Evolutionary conservation across 257 asterid species (phyloP).

Genomic region (Orobanche coerulescens): DNA sequence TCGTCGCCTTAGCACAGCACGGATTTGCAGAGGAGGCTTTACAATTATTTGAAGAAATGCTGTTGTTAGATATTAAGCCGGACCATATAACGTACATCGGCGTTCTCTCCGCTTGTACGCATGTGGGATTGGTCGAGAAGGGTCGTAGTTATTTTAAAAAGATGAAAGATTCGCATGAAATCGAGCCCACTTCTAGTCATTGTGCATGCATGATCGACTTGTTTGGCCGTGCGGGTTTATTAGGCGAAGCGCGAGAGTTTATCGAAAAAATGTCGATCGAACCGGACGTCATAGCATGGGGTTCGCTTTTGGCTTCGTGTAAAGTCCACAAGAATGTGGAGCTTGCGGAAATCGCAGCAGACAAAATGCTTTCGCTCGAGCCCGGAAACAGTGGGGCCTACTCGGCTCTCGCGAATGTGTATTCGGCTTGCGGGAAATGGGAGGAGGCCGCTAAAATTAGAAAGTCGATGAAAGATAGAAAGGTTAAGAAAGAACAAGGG

Average conservation of each 20-base stretch:
- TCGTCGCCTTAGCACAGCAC: conserved; percentile 75
- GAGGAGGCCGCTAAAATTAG: conserved; percentile 67
- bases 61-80: conserved; percentile 43
- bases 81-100: conserved; percentile 85
- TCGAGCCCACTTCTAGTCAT: conserved; percentile 64
- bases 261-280: conserved; percentile 54
- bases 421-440: conserved; percentile 79
- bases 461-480: conserved; percentile 72
- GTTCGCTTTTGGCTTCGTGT: conserved; percentile 81
- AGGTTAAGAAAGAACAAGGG: conserved; percentile 88
- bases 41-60: conserved; percentile 56
- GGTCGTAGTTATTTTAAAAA: conserved; percentile 61
- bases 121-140: conserved; percentile 65
- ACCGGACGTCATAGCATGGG: conserved; percentile 86
- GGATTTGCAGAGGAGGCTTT: conserved; percentile 72
- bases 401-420: conserved; percentile 76
- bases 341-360: conserved; percentile 67
- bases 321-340: conserved; percentile 58
- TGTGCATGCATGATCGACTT: conserved; percentile 84
- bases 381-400: conserved; percentile 82
- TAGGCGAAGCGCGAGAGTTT: conserved; percentile 61
- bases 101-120: conserved; percentile 77
- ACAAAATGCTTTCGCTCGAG: conserved; percentile 55
- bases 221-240: conserved; percentile 79
- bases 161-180: conserved; percentile 62